Base-by-base conservation (phyloP, 495 filamentous ascomycete genomes). In the Aspergillus avenaceus region DNA sequence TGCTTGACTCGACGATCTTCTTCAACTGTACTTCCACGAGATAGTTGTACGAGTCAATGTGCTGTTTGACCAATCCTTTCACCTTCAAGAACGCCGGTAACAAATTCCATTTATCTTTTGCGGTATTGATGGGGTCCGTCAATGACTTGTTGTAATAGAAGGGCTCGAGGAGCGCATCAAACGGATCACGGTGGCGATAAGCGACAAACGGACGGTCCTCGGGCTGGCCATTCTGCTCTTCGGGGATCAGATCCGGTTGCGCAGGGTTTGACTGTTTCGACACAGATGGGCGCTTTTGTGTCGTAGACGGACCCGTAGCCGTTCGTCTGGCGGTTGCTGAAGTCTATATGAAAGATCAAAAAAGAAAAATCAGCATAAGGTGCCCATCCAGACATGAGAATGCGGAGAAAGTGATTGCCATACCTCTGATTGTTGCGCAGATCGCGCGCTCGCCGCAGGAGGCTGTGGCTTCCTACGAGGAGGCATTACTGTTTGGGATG, bases 21-120 rank as follows among this genome's bases (percentile, higher is more conserved):
- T 96, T 95, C 65, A 99, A 79, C 61, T 96, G 91, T 16, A 91
- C 84, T 48, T 97, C 88, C 45, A 97, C 84, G 58, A 99, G 96
- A 67, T 88, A 95, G 70, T 99, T 95, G 79, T 88, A 99, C 25
- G 93, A 97, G 71, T 99, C 95, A 67, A 97, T 92, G 67, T 99
- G 93, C 67, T 96, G 91, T 69, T 96, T 96, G 40, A 96, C 89
- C 49, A 96, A 69, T 29, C 91, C 93, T 67, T 99, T 99, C 59
- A 96, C 91, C 63, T 96, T 96, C 41, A 99, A 75, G 62, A 97
- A 99, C 4, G 93, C 92, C 0, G 93, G 95, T 14, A 99, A 73
- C 21, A 99, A 73, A 62, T 97, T 97, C 84, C 90, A 97, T 76
- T 97, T 97, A 70, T 97, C 91, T 52, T 77, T 78, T 3, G 86